phyloP scores from a whole-genome alignment of 352 stramenopile genomes.

The Phytophthora fragariae region DNA sequence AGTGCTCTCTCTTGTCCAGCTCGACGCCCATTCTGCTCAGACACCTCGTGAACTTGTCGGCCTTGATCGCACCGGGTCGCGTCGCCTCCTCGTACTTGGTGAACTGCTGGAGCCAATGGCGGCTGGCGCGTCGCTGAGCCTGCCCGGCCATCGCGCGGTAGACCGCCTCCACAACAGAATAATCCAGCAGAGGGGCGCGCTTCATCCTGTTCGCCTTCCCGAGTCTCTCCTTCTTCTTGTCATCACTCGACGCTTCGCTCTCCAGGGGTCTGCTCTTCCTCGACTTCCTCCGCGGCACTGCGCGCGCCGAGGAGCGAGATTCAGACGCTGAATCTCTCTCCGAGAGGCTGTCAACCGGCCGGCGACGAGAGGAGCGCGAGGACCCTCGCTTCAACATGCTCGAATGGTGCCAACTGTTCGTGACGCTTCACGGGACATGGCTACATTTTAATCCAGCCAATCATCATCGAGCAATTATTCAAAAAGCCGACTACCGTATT shows the following conservation, averaged over 20 bases:
- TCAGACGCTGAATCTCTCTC: conserved; percentile 3
- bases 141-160: conserved; percentile 60
- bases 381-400: conserved; percentile 32
- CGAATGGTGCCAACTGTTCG: not conserved
- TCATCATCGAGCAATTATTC: too few relatives aligned
- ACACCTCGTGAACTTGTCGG: conserved; percentile 64
- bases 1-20: conserved; percentile 47
- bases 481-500: too few relatives aligned
- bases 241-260: conserved; percentile 6
- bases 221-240: conserved; percentile 36
- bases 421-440: conserved; percentile 31
- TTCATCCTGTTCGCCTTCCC: conserved; percentile 57
- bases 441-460: conserved; percentile 16
- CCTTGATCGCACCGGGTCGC: conserved; percentile 41
- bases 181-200: conserved; percentile 58
- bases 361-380: conserved; percentile 11
- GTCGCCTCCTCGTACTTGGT: conserved; percentile 54
- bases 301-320: conserved; percentile 16
- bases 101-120: conserved; percentile 59
- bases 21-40: conserved; percentile 62
- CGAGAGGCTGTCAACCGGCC: conserved; percentile 18
- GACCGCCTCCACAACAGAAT: conserved; percentile 53
- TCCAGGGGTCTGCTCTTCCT: conserved; percentile 7
- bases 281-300: conserved; percentile 10
- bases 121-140: conserved; percentile 46